Evolutionary conservation across 2,329 filamentous ascomycete species (phyloP), one percentile per base, ranked within the genome.

Genomic region (Beauveria sp.): DNA sequence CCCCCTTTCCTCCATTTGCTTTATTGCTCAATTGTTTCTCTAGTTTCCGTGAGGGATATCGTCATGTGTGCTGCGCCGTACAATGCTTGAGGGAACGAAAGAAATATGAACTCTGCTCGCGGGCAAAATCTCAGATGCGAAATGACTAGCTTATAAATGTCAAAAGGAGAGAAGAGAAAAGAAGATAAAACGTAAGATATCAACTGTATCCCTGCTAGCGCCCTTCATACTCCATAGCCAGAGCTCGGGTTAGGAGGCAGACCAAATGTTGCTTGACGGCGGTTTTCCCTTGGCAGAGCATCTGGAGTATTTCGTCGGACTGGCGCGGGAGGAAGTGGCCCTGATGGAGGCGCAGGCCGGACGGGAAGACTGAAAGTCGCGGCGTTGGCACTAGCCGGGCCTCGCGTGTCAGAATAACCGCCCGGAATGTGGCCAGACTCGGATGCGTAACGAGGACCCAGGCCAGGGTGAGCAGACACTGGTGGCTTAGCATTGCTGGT

Each of bases 291-390:
- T 61, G 80, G 79, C 56, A 76, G 64, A 48, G 85, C 81, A 61
- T 85, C 82, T 2, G 79, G 75, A 26, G 78, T 81, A 66, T 81
- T 79, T 70, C 84, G 84, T 66, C 80, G 79, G 43, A 80, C 80
- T 43, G 81, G 84, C n/a, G 84, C 80, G 22, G 86, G 80, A 54
- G 84, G 84, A 37, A 87, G 76, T 9, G 82, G 78, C 12, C 82
- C 81, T 3, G 81, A 80, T 30, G 58, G 58, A 44, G 86, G 84
- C 34, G 81, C 85, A 50, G 83, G 79, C 52, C 88, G 83, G 62
- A 89, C 81, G 1, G 88, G 86, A 54, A 91, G 76, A 41, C 80
- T 82, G 60, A 88, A 87, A 3, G 82, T 84, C 18, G 77, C 71
- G 56, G 74, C 74, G 63, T 74, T 79, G 48, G 77, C 76, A 65